Conservation (phyloP, 257 asterid genomes). For the Oldenlandia corymbosa region DNA sequence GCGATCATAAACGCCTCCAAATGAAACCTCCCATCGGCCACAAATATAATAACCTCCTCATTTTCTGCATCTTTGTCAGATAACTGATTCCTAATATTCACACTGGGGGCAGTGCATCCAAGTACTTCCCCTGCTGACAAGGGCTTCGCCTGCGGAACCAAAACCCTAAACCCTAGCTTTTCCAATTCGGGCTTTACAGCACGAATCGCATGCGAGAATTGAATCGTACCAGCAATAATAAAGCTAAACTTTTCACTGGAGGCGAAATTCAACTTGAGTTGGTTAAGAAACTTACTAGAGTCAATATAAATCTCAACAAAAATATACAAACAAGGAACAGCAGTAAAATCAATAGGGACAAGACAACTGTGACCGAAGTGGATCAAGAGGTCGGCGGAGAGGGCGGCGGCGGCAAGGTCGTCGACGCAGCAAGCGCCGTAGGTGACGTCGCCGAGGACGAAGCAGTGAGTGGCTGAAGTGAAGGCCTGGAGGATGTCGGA, state of each 20-base stretch:
- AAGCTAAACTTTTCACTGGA: slow-evolving; percentile 34
- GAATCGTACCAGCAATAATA: slow-evolving; percentile 89
- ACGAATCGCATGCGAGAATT: slow-evolving; percentile 74
- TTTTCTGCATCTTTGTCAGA: neutral
- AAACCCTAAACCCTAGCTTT: slow-evolving; percentile 69
- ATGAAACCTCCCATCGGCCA: slow-evolving; percentile 96
- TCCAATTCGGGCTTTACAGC: slow-evolving; percentile 81
- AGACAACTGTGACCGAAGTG: slow-evolving; percentile 97
- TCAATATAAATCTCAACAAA: slow-evolving; percentile 80
- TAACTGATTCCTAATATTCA: slow-evolving; percentile 19
- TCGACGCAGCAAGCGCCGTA: slow-evolving; percentile 97
- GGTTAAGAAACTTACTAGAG: slow-evolving; percentile 45
- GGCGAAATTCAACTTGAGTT: slow-evolving; percentile 52
- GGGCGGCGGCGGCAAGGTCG: slow-evolving; percentile 88
- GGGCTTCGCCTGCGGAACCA: slow-evolving; percentile 88
- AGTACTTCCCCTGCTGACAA: slow-evolving; percentile 94
- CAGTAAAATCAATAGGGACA: slow-evolving; percentile 73
- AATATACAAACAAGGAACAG: slow-evolving; percentile 70
- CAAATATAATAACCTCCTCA: slow-evolving; percentile 58
- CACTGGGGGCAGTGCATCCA: slow-evolving; percentile 90
- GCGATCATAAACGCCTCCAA: slow-evolving; percentile 98
- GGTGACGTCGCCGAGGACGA: slow-evolving; percentile 91
- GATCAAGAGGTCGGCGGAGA: slow-evolving; percentile 70
- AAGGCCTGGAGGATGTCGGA: slow-evolving; percentile 82
- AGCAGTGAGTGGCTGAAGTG: slow-evolving; percentile 68